Percentiles rank a stretch among this genome's conserved stretches.
phyloP scores from a whole-genome alignment of 139 green algal species.

The Nannochloris sp. region DNA sequence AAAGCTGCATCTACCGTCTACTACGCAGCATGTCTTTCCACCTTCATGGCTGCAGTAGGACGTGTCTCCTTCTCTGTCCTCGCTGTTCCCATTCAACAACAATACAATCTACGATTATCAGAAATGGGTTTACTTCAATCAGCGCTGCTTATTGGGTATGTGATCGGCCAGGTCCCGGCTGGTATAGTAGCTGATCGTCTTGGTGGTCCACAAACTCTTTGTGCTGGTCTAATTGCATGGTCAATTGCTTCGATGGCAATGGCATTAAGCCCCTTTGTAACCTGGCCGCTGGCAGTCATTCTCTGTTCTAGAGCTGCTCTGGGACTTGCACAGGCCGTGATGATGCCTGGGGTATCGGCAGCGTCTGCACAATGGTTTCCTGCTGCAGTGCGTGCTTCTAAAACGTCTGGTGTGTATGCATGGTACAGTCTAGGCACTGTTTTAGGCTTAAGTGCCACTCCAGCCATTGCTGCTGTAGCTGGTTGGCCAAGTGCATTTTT shows the following conservation, averaged over 20 bases:
- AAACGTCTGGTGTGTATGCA: constrained; percentile 43
- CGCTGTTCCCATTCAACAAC: constrained; percentile 11
- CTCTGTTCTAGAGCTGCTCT: constrained; percentile 29
- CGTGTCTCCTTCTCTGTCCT: constrained; percentile 32
- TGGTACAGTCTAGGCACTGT: constrained; percentile 59
- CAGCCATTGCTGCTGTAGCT: constrained; percentile 18
- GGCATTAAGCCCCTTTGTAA: neutral
- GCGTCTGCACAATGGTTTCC: constrained; percentile 49
- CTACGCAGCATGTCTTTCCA: constrained; percentile 10
- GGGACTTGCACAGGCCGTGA: constrained; percentile 44
- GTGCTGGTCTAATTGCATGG: constrained; percentile 45
- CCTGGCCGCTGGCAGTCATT: constrained; percentile 17
- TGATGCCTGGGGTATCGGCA: constrained; percentile 55
- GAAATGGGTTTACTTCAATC: constrained; percentile 47
- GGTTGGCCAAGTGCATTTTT: constrained; percentile 37
- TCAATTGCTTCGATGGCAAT: constrained; percentile 12
- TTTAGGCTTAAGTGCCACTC: constrained; percentile 34
- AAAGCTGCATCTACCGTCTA: neutral
- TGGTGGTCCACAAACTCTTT: constrained; percentile 31
- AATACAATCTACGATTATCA: constrained; percentile 22
- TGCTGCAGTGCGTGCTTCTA: constrained; percentile 6
- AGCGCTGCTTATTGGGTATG: constrained; percentile 52
- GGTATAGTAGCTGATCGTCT: constrained; percentile 31
- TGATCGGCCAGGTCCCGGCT: constrained; percentile 48
- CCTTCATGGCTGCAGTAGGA: constrained; percentile 22